Evolutionary conservation across 306 rosid genomes (phyloP).

Genomic region (Pterocarpus macrocarpus): DNA sequence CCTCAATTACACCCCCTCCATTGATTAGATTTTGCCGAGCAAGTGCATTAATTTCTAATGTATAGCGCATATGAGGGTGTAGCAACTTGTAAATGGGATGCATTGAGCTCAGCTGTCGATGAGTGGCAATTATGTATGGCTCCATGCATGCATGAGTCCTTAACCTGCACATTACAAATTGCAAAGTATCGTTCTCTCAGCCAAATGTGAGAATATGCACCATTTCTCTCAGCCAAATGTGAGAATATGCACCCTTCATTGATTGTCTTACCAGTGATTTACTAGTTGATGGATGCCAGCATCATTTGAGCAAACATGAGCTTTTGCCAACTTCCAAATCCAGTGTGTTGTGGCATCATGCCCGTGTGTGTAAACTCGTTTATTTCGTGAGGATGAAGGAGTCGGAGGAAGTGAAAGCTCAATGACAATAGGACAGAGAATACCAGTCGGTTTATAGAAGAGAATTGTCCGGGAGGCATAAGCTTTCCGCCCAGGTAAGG

Average conservation of each 20-base stretch:
- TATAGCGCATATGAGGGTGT: slow-evolving; percentile 97
- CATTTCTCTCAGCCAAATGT: not conserved
- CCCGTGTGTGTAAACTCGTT: slow-evolving; percentile 76
- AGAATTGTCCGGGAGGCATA: slow-evolving; percentile 90
- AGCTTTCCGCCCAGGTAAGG: slow-evolving; percentile 79
- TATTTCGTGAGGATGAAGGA: slow-evolving; percentile 59
- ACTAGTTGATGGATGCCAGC: slow-evolving; percentile 95
- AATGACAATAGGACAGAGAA: slow-evolving; percentile 76
- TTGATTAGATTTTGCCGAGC: slow-evolving; percentile 90
- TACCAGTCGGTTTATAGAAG: slow-evolving; percentile 57
- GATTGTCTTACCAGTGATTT: slow-evolving; percentile 80
- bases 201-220: slow-evolving; percentile 28
- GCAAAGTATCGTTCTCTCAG: slow-evolving; percentile 27
- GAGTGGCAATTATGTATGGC: slow-evolving; percentile 90
- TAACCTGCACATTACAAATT: slow-evolving; percentile 70
- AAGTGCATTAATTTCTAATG: slow-evolving; percentile 86
- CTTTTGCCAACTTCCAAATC: slow-evolving; percentile 97
- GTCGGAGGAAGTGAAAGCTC: slow-evolving; percentile 89
- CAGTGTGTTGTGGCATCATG: slow-evolving; percentile 87
- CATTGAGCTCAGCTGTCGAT: slow-evolving; percentile 90
- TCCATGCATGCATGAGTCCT: slow-evolving; percentile 98
- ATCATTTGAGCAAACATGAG: slow-evolving; percentile 93
- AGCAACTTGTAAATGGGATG: slow-evolving; percentile 93
- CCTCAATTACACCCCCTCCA: slow-evolving; percentile 95
- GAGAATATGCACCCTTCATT: not conserved